Percentiles rank a stretch among this genome's conserved stretches.
These are phyloP conservation scores for Byssoonygena ceratinophila DNA, from an alignment of 2,329 filamentous ascomycete species.

Conservation along the genomic window DNA sequence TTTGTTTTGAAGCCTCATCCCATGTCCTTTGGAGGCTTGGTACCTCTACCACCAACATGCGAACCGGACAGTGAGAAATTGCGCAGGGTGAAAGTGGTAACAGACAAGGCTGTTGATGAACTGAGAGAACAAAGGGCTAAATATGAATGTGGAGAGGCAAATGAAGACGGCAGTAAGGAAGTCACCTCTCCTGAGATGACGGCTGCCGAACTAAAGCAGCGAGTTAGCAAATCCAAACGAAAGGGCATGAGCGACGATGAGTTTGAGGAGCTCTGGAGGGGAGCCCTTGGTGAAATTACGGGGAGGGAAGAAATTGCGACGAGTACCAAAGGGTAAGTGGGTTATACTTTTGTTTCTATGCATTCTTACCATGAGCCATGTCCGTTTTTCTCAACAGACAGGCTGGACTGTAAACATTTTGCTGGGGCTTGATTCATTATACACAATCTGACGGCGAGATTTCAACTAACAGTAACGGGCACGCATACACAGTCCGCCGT, in stretches of 20 bases:
- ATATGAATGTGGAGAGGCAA: slow-evolving; percentile 74
- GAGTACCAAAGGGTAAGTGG: slow-evolving; percentile 49
- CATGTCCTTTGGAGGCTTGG: slow-evolving; percentile 63
- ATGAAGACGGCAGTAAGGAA: slow-evolving; percentile 50
- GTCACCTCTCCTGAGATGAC: slow-evolving; percentile 55
- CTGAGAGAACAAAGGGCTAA: slow-evolving; percentile 75
- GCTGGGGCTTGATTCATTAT: slow-evolving; percentile 19
- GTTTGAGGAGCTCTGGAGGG: slow-evolving; percentile 69
- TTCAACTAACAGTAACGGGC: slow-evolving; percentile 73
- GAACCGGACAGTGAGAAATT: slow-evolving; percentile 92
- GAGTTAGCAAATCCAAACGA: slow-evolving; percentile 62
- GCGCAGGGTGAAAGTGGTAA: slow-evolving; percentile 73
- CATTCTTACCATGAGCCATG: slow-evolving; percentile 10
- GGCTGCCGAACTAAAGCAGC: slow-evolving; percentile 62
- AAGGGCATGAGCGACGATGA: slow-evolving; percentile 77
- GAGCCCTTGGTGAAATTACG: slow-evolving; percentile 41
- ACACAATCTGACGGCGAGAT: slow-evolving; percentile 6
- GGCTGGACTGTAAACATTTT: slow-evolving; percentile 13
- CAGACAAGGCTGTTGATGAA: slow-evolving; percentile 76
- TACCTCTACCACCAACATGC: slow-evolving; percentile 82
- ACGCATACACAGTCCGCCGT: slow-evolving; percentile 57
- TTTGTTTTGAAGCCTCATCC: slow-evolving; percentile 81
- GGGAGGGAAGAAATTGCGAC: slow-evolving; percentile 51
- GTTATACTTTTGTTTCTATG: slow-evolving; percentile 16
- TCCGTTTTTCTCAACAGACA: slow-evolving; percentile 9